Evolutionary conservation across 2,329 filamentous ascomycete species (phyloP).

Genomic region (Colletotrichum phormii): DNA sequence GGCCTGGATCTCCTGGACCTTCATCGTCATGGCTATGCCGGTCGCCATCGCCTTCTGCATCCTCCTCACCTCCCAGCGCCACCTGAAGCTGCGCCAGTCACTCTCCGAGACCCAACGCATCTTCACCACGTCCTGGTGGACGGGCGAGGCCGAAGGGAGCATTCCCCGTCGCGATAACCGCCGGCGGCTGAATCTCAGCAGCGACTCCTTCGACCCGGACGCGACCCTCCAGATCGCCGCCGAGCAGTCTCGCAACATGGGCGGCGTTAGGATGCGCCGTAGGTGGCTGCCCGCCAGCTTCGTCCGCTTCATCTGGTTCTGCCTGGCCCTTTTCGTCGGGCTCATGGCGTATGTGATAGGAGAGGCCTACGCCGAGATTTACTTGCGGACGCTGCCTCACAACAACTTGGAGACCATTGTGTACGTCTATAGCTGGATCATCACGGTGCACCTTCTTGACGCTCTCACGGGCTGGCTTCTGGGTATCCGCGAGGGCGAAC

Average conservation of each 20-base stretch:
- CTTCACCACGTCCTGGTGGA: conserved; percentile 75
- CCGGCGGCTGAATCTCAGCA: conserved; percentile 51
- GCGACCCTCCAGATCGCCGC: conserved; percentile 36
- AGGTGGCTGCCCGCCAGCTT: conserved; percentile 75
- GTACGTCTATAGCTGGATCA: conserved; percentile 78
- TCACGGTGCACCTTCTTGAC: conserved; percentile 74
- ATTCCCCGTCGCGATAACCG: conserved; percentile 56
- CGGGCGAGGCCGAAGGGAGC: conserved; percentile 63
- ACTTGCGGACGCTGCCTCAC: conserved; percentile 74
- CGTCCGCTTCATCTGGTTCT: conserved; percentile 77
- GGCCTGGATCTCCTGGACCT: conserved; percentile 76
- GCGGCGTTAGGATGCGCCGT: conserved; percentile 56
- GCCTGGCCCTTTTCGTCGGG: conserved; percentile 70
- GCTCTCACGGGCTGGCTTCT: conserved; percentile 75
- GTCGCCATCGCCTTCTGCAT: conserved; percentile 75
- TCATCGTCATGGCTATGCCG: conserved; percentile 76
- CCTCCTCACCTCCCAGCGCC: conserved; percentile 72
- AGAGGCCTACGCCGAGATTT: conserved; percentile 77
- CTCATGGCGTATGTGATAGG: conserved; percentile 75
- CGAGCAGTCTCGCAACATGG: conserved; percentile 33
- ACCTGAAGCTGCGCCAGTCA: conserved; percentile 69
- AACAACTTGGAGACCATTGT: conserved; percentile 74
- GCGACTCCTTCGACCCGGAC: conserved; percentile 53
- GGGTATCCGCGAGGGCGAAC: conserved; percentile 73
- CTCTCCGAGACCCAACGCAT: conserved; percentile 76